Evolutionary conservation across 2,329 filamentous ascomycete genomes (phyloP).

Genomic region (Pseudogymnoascus destructans): DNA sequence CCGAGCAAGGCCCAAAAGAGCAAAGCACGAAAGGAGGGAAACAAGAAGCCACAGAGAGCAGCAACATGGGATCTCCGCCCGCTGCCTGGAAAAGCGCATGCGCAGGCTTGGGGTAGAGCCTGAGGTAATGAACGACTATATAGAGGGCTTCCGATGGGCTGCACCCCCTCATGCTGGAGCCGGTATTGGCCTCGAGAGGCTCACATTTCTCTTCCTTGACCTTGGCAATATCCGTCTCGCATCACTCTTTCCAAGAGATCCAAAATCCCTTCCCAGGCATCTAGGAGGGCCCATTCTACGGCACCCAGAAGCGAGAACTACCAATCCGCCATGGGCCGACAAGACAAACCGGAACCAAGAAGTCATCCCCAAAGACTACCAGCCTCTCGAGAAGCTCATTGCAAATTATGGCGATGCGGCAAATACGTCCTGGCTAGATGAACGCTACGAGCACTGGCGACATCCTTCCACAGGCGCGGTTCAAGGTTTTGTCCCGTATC

Average conservation of each 20-base stretch:
- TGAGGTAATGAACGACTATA: conserved; percentile 78
- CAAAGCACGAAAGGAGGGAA: neutral
- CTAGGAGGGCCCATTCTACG: conserved; percentile 52
- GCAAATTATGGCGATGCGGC: conserved; percentile 92
- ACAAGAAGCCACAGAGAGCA: neutral
- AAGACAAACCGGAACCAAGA: conserved; percentile 30
- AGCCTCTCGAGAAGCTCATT: conserved; percentile 73
- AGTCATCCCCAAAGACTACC: conserved; percentile 42
- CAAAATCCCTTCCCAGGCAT: conserved; percentile 67
- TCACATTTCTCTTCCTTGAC: conserved; percentile 74
- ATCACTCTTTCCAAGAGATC: conserved; percentile 77
- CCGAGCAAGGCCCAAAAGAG: neutral
- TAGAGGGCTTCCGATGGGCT: conserved; percentile 77
- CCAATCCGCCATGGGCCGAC: conserved; percentile 50
- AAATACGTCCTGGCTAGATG: conserved; percentile 87
- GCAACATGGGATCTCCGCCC: neutral
- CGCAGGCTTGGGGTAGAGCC: conserved; percentile 60
- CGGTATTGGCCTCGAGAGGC: conserved; percentile 78
- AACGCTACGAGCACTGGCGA: conserved; percentile 78
- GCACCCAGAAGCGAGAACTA: conserved; percentile 77
- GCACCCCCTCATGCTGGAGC: conserved; percentile 82
- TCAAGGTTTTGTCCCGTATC: conserved; percentile 66
- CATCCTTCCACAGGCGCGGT: conserved; percentile 69
- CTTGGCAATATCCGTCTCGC: conserved; percentile 83
- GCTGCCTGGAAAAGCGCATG: conserved; percentile 65